Evolutionary conservation across 768 basidiomycete genomes (phyloP), one percentile per base, ranked within the genome.

Genomic region (Macrolepiota dolichaula): DNA sequence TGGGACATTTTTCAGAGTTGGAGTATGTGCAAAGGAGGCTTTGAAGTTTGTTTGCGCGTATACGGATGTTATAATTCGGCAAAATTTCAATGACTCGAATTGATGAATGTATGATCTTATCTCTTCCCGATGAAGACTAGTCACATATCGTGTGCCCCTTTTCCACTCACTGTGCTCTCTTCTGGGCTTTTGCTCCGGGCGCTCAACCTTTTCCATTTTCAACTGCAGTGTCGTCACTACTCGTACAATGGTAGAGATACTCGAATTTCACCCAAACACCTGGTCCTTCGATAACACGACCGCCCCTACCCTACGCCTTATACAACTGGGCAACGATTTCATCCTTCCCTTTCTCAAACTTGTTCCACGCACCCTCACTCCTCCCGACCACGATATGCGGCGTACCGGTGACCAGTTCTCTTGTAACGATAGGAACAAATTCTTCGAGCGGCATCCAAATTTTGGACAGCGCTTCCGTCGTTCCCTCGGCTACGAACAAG

Each of bases 361-460:
- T 66, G 19, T 76, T 68, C 49, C 73, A 74, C 0, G 40, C 36
- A 0, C 22, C 65, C 32, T 65, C 65, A 1, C 72, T 65, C 11
- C 52, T 59, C 3, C 75, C 75, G 1, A 65, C 61, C 12, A 68
- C 29, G 25, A 78, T 70, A 42, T 70, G 64, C 3, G 55, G 56
- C 17, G 72, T 68, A 0, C 74, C 74, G 15, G 66, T 65, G 37
- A 64, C 58, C 17, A 76, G 63, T n/a, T 68, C 71, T 27, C 69
- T 68, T 59, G 74, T 63, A 17, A 69, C 72, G 19, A 68, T 62
- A 57, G 74, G 69, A 5, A 76, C 81, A 63, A 78, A 85, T 57
- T 78, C 73, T 44, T 76, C 76, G 24, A 83, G 68, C 0, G 82
- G 79, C 79, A 86, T 81, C 84, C 82, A 86, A 51, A 77, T 68